Conservation (phyloP, 495 filamentous ascomycete genomes). For the Daldinia decipiens region DNA sequence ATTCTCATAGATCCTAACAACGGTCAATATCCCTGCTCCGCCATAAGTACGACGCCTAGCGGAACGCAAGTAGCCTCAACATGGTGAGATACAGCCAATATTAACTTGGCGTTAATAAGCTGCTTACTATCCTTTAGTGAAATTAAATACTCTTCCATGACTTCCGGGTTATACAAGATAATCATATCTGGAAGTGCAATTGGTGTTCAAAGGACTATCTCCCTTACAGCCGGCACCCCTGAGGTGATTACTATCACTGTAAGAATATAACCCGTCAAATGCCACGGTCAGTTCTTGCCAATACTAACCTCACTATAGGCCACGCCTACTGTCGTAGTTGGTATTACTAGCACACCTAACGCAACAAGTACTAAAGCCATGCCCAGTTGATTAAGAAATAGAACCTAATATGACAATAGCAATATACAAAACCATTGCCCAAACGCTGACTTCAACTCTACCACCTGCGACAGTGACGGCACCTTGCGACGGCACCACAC, state of each 20-base stretch:
- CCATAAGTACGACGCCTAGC: slow-evolving; percentile 51
- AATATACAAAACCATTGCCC: slow-evolving; percentile 47
- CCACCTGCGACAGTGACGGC: slow-evolving; percentile 51
- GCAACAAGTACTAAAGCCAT: slow-evolving; percentile 47
- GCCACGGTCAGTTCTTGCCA: neutral
- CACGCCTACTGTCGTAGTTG: slow-evolving; percentile 55
- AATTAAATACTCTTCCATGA: slow-evolving; percentile 55
- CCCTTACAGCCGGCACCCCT: slow-evolving; percentile 50
- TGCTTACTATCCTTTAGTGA: slow-evolving; percentile 40
- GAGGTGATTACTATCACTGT: slow-evolving; percentile 52
- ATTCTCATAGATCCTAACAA: slow-evolving; percentile 52
- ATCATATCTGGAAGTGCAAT: slow-evolving; percentile 52
- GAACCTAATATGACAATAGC: slow-evolving; percentile 41
- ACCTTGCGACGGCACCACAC: slow-evolving; percentile 50
- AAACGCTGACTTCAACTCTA: slow-evolving; percentile 53
- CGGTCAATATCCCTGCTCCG: slow-evolving; percentile 52
- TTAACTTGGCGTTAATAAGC: neutral
- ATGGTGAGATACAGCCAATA: slow-evolving; percentile 45
- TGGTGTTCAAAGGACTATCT: slow-evolving; percentile 53
- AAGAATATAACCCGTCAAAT: slow-evolving; percentile 13
- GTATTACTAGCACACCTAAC: slow-evolving; percentile 53
- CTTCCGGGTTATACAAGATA: slow-evolving; percentile 55
- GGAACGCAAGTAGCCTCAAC: slow-evolving; percentile 53
- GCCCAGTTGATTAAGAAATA: neutral
- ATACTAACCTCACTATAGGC: slow-evolving; percentile 39